These are phyloP conservation scores for Musa itinerans DNA, from an alignment of 176 grass and related monocot genomes.

Conservation along the genomic window DNA sequence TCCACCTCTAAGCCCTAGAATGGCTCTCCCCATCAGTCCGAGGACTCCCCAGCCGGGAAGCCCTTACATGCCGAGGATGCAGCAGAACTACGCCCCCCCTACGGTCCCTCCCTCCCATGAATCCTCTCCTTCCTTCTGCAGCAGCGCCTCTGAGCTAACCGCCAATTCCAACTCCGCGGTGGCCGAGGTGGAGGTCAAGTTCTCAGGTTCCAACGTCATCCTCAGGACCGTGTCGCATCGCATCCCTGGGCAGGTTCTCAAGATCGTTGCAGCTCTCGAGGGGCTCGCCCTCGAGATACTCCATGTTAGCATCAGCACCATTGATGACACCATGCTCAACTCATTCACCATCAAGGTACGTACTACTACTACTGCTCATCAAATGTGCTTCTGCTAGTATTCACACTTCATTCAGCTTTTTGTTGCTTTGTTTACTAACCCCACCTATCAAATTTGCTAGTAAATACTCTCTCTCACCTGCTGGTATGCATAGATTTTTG, in stretches of 20 bases:
- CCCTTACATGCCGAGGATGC: conserved; percentile 40
- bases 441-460: no score
- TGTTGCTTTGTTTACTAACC: no score
- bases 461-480: no score
- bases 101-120: neutral
- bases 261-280: conserved; percentile 65
- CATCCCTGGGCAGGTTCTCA: conserved; percentile 46
- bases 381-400: no score
- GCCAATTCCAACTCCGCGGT: conserved; percentile 23
- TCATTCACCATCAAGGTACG: conserved; percentile 91
- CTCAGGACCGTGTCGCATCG: conserved; percentile 54
- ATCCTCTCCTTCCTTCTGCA: conserved; percentile 31
- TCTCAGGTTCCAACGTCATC: conserved; percentile 55
- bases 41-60: conserved; percentile 54
- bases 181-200: conserved; percentile 64
- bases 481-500: no score
- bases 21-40: conserved; percentile 42
- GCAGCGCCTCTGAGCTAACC: conserved; percentile 31
- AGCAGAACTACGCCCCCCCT: neutral
- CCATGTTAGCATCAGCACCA: conserved; percentile 51
- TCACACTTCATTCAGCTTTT: no score
- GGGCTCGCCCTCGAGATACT: conserved; percentile 66
- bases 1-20: conserved; percentile 21
- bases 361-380: no score
- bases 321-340: conserved; percentile 65